Conservation (phyloP, 345 rosid species). For the Turritis glabra region DNA sequence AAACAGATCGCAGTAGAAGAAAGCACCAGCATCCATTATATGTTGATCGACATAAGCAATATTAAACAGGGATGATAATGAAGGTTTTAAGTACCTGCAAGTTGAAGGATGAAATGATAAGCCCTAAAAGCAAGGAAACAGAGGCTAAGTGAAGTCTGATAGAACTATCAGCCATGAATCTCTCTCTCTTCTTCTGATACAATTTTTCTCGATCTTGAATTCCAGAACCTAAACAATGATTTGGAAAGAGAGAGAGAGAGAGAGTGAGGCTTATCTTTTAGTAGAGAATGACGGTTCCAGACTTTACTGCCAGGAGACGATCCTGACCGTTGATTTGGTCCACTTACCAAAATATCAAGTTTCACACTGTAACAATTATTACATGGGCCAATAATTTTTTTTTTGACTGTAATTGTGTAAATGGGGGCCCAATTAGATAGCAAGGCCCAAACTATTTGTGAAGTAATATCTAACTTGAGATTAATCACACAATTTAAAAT, state of each 20-base stretch:
- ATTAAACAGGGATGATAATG: background rate
- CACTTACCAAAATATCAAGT: background rate
- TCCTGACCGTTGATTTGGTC: constrained; percentile 24
- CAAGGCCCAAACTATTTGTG: background rate
- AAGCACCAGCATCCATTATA: background rate
- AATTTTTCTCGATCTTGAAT: background rate
- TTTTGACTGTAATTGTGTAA: too few species aligned
- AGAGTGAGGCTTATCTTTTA: background rate
- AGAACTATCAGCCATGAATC: constrained; percentile 29
- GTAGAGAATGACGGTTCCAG: constrained; percentile 1
- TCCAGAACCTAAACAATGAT: constrained; percentile 8
- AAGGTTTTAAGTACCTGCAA: constrained; percentile 29
- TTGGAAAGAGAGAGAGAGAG: background rate
- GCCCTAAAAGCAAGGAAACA: constrained; percentile 34
- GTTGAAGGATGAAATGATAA: constrained; percentile 17
- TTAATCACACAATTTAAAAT: too few species aligned
- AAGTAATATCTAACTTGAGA: too few species aligned
- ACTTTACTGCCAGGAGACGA: background rate
- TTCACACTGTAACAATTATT: background rate
- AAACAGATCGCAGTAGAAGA: background rate
- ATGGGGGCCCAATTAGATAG: too few species aligned
- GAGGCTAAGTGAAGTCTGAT: constrained; percentile 22
- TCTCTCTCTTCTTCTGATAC: background rate
- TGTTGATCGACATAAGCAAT: background rate
- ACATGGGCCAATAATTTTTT: too few species aligned